Conservation (phyloP, 345 rosid genomes). For the Carallia pectinifolia region DNA sequence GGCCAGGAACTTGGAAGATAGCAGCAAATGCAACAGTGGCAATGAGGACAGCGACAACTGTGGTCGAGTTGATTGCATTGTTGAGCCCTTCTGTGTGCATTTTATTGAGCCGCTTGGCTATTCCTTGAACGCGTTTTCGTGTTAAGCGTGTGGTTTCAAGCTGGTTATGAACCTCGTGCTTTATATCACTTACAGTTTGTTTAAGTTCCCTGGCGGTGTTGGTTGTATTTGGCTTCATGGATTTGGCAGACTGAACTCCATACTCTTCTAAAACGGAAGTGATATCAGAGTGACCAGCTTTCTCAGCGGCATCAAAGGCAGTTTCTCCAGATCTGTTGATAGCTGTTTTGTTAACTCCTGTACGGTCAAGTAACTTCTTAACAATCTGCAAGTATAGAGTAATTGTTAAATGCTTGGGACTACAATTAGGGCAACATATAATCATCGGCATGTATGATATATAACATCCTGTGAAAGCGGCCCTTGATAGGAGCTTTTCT, state of each 20-base stretch:
- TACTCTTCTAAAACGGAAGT: slow-evolving; percentile 49
- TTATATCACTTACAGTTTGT: slow-evolving; percentile 87
- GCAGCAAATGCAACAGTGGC: slow-evolving; percentile 94
- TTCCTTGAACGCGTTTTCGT: slow-evolving; percentile 69
- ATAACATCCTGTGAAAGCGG: neutral
- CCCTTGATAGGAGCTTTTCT: neutral
- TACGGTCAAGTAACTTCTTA: slow-evolving; percentile 35
- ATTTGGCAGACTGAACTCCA: slow-evolving; percentile 55
- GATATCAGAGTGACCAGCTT: slow-evolving; percentile 43
- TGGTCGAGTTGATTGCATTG: slow-evolving; percentile 87
- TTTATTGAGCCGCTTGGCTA: slow-evolving; percentile 72
- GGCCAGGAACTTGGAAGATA: slow-evolving; percentile 85
- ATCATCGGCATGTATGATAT: neutral
- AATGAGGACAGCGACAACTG: slow-evolving; percentile 87
- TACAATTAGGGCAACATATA: neutral
- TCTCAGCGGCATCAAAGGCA: slow-evolving; percentile 72
- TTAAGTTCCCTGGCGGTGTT: slow-evolving; percentile 57
- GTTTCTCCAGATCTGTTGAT: slow-evolving; percentile 73
- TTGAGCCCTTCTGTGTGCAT: slow-evolving; percentile 85
- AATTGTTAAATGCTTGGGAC: slow-evolving; percentile 3
- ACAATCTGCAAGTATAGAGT: slow-evolving; percentile 55
- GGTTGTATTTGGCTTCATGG: slow-evolving; percentile 40
- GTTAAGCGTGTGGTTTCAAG: slow-evolving; percentile 67
- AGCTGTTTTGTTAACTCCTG: slow-evolving; percentile 45
- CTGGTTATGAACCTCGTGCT: slow-evolving; percentile 81